A percentile compares a stretch with the other conserved stretches of the same genome.
Conservation (phyloP, 495 filamentous ascomycete genomes). For the Immersiella caudata region DNA sequence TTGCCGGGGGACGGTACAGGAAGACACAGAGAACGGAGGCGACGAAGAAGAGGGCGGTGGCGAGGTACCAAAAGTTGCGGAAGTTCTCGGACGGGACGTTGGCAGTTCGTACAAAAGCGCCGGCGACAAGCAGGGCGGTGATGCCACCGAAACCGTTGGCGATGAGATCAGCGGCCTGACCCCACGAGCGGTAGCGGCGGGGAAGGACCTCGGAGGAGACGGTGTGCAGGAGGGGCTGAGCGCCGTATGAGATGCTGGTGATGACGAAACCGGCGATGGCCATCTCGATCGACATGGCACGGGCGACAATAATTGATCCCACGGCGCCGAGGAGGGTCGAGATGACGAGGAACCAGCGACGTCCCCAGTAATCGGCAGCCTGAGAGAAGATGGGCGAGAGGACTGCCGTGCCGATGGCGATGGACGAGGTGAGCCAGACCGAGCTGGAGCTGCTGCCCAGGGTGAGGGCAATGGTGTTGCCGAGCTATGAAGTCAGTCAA, state of each 20-base stretch:
- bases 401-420: conserved; percentile 38
- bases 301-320: conserved; percentile 37
- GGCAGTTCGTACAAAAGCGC: conserved; percentile 32
- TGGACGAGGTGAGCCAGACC: conserved; percentile 35
- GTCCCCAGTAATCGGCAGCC: conserved; percentile 45
- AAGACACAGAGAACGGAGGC: conserved; percentile 28
- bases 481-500: too few species aligned
- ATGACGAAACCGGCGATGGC: conserved; percentile 39
- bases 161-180: conserved; percentile 34
- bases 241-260: conserved; percentile 34
- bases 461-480: conserved; percentile 32
- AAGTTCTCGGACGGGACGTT: conserved; percentile 32
- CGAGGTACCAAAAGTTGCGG: conserved; percentile 38
- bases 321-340: conserved; percentile 35
- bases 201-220: conserved; percentile 43
- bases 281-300: conserved; percentile 37
- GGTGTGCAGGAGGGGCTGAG: conserved; percentile 41
- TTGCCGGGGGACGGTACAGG: conserved; percentile 32
- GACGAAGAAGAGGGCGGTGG: conserved; percentile 28
- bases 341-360: conserved; percentile 40
- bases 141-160: conserved; percentile 32
- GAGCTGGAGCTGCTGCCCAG: conserved; percentile 24
- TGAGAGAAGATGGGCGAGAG: conserved; percentile 39
- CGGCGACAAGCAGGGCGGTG: conserved; percentile 29
- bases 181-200: conserved; percentile 33